phyloP scores from a whole-genome alignment of 768 basidiomycete genomes.

The Phanerodontia chrysosporium region DNA sequence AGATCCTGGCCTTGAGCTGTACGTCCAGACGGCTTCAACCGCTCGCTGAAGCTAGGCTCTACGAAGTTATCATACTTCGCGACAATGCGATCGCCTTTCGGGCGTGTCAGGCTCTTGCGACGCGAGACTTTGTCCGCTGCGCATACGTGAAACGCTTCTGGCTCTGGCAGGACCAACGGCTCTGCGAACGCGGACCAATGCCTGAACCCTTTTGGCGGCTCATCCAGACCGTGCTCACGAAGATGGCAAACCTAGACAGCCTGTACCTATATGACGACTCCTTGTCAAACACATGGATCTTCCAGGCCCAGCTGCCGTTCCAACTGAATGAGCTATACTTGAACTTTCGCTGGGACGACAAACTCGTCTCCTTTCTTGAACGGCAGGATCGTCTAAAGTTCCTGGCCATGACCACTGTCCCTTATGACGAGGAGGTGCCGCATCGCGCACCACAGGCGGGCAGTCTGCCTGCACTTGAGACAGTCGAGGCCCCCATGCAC shows the following conservation, averaged over 20 bases:
- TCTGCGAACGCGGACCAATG: neutral
- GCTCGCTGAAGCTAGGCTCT: constrained; percentile 45
- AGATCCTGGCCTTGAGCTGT: constrained; percentile 40
- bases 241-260: constrained; percentile 40
- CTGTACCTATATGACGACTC: constrained; percentile 39
- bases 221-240: constrained; percentile 38
- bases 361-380: constrained; percentile 45
- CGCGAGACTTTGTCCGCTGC: constrained; percentile 31
- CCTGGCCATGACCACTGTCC: constrained; percentile 24
- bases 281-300: constrained; percentile 39
- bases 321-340: constrained; percentile 46
- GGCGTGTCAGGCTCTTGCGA: constrained; percentile 36
- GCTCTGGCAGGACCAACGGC: constrained; percentile 32
- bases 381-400: constrained; percentile 38
- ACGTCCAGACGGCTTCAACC: constrained; percentile 44
- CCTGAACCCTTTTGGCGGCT: constrained; percentile 39
- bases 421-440: neutral
- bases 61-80: constrained; percentile 36
- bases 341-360: constrained; percentile 45
- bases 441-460: constrained; percentile 12
- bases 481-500: constrained; percentile 43
- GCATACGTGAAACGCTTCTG: constrained; percentile 40
- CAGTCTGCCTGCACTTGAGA: constrained; percentile 35
- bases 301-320: constrained; percentile 39
- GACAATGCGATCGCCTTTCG: constrained; percentile 32